Evolutionary conservation across 2,329 filamentous ascomycete genomes (phyloP).

Genomic region (Penicillium thymicola): DNA sequence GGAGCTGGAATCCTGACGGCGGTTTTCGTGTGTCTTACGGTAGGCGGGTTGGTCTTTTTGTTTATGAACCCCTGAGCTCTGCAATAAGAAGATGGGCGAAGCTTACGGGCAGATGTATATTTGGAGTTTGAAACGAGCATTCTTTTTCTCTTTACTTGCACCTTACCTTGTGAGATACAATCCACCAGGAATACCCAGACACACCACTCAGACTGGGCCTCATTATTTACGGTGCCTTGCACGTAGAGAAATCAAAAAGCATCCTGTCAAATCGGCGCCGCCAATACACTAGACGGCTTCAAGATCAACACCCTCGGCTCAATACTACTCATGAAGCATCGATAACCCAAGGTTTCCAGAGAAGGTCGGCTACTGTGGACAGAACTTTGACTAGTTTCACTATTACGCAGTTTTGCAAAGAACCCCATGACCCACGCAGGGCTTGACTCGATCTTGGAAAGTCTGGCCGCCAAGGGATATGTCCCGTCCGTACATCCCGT

Average conservation of each 20-base stretch:
- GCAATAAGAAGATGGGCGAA: background rate
- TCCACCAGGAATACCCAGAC: no score
- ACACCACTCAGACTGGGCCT: no score
- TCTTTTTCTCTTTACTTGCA: background rate
- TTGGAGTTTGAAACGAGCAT: background rate
- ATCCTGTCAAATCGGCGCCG: background rate
- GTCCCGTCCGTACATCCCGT: no score
- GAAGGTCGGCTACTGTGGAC: no score
- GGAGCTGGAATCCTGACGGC: background rate
- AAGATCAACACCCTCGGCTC: background rate
- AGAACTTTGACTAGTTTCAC: no score
- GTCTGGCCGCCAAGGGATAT: no score
- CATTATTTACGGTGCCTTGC: background rate
- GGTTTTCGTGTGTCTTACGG: background rate
- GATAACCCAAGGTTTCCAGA: no score
- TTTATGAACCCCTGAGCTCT: background rate
- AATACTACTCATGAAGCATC: background rate
- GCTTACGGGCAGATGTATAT: background rate
- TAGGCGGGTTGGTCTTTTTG: background rate
- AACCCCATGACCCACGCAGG: no score
- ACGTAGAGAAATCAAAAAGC: background rate
- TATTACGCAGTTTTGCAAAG: no score
- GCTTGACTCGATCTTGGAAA: no score
- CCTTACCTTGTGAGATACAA: background rate
- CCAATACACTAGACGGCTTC: background rate